Evolutionary conservation across 2,329 filamentous ascomycete genomes (phyloP).

Genomic region (Pseudocercospora vitis): DNA sequence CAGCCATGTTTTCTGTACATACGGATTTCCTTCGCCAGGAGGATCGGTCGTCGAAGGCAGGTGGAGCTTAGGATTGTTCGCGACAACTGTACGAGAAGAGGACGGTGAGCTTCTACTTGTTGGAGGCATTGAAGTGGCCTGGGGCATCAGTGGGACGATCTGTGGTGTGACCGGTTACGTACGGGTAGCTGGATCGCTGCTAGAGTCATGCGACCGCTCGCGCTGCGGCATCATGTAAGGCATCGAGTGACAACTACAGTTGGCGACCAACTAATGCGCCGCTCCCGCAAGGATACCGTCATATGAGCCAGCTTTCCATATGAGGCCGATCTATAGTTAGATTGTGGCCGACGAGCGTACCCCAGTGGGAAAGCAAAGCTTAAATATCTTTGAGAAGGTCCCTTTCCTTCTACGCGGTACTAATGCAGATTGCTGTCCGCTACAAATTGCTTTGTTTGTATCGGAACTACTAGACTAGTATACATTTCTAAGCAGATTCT

Average conservation of each 20-base stretch:
- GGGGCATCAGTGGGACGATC: slow-evolving; percentile 1
- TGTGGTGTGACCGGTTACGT: slow-evolving; percentile 9
- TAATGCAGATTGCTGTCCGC: no score
- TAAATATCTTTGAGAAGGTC: neutral
- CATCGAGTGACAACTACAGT: slow-evolving; percentile 1
- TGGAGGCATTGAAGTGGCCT: slow-evolving; percentile 10
- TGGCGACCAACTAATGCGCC: neutral
- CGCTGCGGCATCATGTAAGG: slow-evolving; percentile 6
- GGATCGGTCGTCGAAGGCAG: slow-evolving; percentile 86
- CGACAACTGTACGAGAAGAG: slow-evolving; percentile 19
- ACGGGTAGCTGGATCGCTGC: slow-evolving; percentile 5
- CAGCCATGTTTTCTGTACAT: slow-evolving; percentile 82
- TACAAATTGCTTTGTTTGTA: no score
- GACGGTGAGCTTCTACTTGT: slow-evolving; percentile 15
- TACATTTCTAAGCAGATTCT: no score
- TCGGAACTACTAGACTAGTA: no score
- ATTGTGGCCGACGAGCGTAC: neutral
- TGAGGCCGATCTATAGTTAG: neutral
- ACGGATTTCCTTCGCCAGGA: slow-evolving; percentile 67
- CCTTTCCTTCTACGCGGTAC: no score
- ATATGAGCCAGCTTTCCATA: neutral
- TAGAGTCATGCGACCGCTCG: slow-evolving; percentile 8
- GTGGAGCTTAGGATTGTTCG: slow-evolving; percentile 40
- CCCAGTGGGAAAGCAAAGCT: slow-evolving; percentile 1
- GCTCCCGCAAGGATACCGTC: neutral